Base-by-base conservation (phyloP, 257 asterid species). In the Cruciata laevipes region DNA sequence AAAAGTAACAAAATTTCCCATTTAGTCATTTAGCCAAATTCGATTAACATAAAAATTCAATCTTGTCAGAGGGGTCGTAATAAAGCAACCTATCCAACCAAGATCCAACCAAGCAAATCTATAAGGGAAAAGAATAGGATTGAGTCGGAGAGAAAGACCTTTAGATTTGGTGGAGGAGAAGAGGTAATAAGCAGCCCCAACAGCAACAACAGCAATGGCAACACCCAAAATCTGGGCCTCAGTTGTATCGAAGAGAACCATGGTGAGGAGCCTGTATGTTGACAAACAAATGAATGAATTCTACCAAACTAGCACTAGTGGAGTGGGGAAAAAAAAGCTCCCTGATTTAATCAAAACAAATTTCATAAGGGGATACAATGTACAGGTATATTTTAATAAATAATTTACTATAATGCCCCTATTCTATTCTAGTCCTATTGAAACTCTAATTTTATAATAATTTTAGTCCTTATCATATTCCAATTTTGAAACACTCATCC, bases 191-290 rank as follows among this genome's bases (percentile, higher is more conserved):
- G 79, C 90, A 53, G 86, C 89, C 17, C 81, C 94, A 73, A 82
- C 82, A 35, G 87, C 87, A 57, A 87, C 86, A 67, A 81, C 80
- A 47, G 89, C 78, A 63, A 86, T 81, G 62, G 86, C 94, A 64
- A 86, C 86, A 68, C 84, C 77, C 66, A 78, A 12, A 68, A 89
- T 71, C 70, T 86, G 96, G 65, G 87, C 88, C 72, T 87, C 97
- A 63, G 91, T 68, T 67, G 88, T 78, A 59, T 90, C 89, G 82
- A 86, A 40, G 75, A 86, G 83, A 74, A 83, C 95, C 98, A 92
- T 89, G 59, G 63, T 73, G 74, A 51, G 44, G 27, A 21, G 1
- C 84, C 86, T 80, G 71, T 44, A 3, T 56, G 55, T 66, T 63
- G 63, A 67, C 40, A 42, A 17, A 23, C 31, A 52, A 49, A 25